These are phyloP conservation scores for Arthroderma uncinatum DNA, from an alignment of 2,329 filamentous ascomycete genomes.

Conservation along the genomic window DNA sequence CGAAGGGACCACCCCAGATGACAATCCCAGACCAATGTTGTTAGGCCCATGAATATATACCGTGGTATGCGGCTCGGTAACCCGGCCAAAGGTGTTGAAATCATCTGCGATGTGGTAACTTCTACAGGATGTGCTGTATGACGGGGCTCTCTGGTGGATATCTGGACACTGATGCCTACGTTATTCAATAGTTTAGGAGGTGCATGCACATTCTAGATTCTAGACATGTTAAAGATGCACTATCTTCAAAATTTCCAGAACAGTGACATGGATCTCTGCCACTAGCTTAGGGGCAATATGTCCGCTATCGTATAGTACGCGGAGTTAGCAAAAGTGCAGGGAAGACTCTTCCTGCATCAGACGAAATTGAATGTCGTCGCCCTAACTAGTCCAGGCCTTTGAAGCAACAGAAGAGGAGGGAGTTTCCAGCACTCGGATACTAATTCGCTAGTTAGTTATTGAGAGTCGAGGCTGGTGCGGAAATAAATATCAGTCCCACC, in stretches of 20 bases:
- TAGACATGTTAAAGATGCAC: no score
- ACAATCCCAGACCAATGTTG: background rate
- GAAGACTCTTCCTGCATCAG: background rate
- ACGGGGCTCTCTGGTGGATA: no score
- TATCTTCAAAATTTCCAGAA: background rate
- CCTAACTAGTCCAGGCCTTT: background rate
- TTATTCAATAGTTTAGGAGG: no score
- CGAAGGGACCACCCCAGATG: background rate
- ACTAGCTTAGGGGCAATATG: background rate
- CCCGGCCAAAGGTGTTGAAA: constrained; percentile 22
- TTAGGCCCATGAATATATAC: background rate
- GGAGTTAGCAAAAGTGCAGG: background rate
- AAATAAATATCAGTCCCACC: no score
- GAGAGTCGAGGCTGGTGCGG: no score
- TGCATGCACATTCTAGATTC: no score
- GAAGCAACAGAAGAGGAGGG: no score
- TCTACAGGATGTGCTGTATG: constrained; percentile 18
- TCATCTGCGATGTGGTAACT: constrained; percentile 24
- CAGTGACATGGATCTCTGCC: background rate
- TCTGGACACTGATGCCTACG: no score
- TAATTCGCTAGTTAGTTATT: no score
- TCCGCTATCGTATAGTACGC: background rate
- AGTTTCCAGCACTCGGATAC: no score
- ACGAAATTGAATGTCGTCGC: background rate
- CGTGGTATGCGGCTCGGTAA: constrained; percentile 21